Percentiles rank a stretch among this genome's conserved stretches.
These are phyloP conservation scores for Trichosporon faecale DNA, from an alignment of 1,284 basidiomycete species.

Conservation along the genomic window DNA sequence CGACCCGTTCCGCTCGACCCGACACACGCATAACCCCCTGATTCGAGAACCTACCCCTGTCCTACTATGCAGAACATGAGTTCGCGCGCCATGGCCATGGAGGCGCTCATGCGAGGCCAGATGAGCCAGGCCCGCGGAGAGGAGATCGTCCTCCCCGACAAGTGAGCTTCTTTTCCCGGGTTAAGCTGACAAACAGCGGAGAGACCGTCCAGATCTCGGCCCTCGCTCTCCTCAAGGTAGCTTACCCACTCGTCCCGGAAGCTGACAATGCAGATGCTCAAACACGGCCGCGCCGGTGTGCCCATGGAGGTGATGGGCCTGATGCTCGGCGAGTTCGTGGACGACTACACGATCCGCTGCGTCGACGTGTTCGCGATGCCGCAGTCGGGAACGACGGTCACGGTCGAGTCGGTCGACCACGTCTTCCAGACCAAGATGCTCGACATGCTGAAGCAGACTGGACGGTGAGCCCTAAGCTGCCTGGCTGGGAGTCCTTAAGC, in stretches of 20 bases:
- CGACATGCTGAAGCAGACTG: constrained; percentile 99
- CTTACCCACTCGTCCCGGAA: background rate
- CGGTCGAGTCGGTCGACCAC: constrained; percentile 98
- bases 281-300: constrained; percentile 97
- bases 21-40: background rate
- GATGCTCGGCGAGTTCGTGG: constrained; percentile 97
- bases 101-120: constrained; percentile 23
- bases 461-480: constrained; percentile 62
- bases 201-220: constrained; percentile 90
- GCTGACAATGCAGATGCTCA: constrained; percentile 76
- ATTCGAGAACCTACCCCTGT: background rate
- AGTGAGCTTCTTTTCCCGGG: constrained; percentile 37
- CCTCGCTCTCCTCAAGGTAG: constrained; percentile 83
- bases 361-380: constrained; percentile 99
- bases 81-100: constrained; percentile 14
- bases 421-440: constrained; percentile 99
- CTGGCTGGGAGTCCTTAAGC: background rate
- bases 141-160: constrained; percentile 50
- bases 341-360: constrained; percentile 91
- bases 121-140: constrained; percentile 24
- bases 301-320: constrained; percentile 99
- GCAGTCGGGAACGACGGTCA: constrained; percentile 96
- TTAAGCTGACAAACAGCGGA: constrained; percentile 59
- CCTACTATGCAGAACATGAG: constrained; percentile 1
- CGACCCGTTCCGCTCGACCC: background rate